A percentile compares a stretch with the other conserved stretches of the same genome.
These are phyloP conservation scores for Yarrowia galli DNA, from an alignment of 1,139 yeast species.

Conservation along the genomic window DNA sequence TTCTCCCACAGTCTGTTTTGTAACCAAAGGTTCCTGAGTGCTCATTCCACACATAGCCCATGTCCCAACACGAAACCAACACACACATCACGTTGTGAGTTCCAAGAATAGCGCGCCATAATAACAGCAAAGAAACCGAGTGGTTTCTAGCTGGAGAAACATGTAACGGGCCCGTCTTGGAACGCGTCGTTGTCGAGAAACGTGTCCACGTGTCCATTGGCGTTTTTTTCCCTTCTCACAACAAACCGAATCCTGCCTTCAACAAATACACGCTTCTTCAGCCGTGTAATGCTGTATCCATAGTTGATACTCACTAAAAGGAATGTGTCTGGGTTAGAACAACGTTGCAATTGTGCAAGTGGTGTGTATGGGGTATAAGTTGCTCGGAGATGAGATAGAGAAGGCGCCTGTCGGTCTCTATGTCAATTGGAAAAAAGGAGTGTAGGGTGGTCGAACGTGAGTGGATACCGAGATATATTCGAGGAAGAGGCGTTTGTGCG, in stretches of 20 bases:
- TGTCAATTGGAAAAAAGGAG: conserved; percentile 22
- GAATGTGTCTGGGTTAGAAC: conserved; percentile 35
- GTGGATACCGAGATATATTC: conserved; percentile 33
- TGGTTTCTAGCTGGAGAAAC: neutral
- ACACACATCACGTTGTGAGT: conserved; percentile 19
- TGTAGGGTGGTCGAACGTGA: conserved; percentile 32
- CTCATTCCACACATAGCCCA: conserved; percentile 25
- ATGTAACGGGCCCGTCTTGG: neutral
- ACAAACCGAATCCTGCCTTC: neutral
- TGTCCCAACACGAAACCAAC: conserved; percentile 36
- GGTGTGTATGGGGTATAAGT: conserved; percentile 18
- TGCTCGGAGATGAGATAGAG: conserved; percentile 34
- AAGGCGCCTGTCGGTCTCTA: conserved; percentile 37
- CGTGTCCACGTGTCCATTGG: too few species aligned
- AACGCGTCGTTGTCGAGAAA: neutral
- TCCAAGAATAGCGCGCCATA: conserved; percentile 8
- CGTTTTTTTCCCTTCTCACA: neutral
- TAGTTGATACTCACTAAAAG: conserved; percentile 24
- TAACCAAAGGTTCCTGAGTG: neutral
- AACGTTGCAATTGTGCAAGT: conserved; percentile 22
- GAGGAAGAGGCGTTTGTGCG: conserved; percentile 18
- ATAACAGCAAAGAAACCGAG: conserved; percentile 22
- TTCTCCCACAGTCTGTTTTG: neutral
- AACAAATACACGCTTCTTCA: neutral
- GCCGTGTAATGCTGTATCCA: conserved; percentile 1